Evolutionary conservation across 176 grass and related monocot genomes (phyloP), one percentile per base, ranked within the genome.

Genomic region (Ensete glaucum): DNA sequence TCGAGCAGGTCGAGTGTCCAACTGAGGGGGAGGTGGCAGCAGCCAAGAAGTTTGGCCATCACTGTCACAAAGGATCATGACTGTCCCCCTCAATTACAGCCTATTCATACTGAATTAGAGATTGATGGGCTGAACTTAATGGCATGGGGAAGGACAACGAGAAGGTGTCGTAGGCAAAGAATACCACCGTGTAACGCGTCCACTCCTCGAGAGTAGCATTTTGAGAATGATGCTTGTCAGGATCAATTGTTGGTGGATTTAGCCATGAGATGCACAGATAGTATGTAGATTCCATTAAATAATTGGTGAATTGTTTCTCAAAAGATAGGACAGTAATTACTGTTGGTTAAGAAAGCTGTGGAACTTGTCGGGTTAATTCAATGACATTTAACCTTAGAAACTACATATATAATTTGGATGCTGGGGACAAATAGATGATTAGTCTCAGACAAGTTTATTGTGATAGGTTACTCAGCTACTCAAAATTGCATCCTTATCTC

Each of bases 11-110:
- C 67, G 11, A 49, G 48, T 52, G 15, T 75, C 10, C 73, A 77
- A n/a, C 62, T 82, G 22, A 85, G 85, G 64, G 83, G 85, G 63
- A 85, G 85, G 56, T 88, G 84, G 34, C 34, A 73, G 69, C 54
- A 77, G 54, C 65, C 65, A 8, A 91, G 82, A 76, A 76, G 26
- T 75, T 50, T 76, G 50, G 43, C 77, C 25, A 29, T 74, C 23
- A 51, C 53, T 10, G 27, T 56, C 27, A 11, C 52, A 56, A 53
- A 73, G 13, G 54, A 70, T 55, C 22, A 69, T 15, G 17, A 58
- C 23, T 59, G 20, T 21, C 25, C 77, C 23, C 50, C 25, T 19
- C 77, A 5, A 69, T 4, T 26, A 52, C 65, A 58, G n/a, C 26
- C 65, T 23, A 14, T 52, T 58, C 52, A 54, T 69, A n/a, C 77